Conservation (phyloP, 345 rosid species). For the Lepidium africanum region DNA sequence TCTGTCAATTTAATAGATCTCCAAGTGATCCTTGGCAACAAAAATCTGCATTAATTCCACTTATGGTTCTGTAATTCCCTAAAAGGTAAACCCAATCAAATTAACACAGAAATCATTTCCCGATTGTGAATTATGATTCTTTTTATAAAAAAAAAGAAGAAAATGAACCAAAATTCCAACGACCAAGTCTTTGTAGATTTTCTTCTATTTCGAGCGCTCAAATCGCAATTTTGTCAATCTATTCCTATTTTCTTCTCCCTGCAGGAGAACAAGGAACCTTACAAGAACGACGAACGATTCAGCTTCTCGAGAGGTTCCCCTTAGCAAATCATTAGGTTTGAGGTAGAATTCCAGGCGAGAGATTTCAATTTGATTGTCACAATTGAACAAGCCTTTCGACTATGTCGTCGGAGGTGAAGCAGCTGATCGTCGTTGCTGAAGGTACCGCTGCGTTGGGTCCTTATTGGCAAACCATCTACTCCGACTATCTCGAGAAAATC, state of each 20-base stretch:
- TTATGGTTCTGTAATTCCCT: too few species aligned
- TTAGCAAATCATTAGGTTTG: neutral
- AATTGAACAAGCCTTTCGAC: neutral
- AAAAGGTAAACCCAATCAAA: too few species aligned
- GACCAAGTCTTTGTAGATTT: neutral
- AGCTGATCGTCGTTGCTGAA: slow-evolving; percentile 84
- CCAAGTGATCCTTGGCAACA: too few species aligned
- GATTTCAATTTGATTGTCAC: neutral
- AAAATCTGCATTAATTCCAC: too few species aligned
- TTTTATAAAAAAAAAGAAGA: neutral
- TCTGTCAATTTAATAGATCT: too few species aligned
- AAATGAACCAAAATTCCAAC: neutral
- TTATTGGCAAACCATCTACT: slow-evolving; percentile 60
- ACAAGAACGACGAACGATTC: neutral
- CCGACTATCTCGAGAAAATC: slow-evolving; percentile 87
- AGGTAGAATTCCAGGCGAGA: neutral
- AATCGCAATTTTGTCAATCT: neutral
- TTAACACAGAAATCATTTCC: too few species aligned
- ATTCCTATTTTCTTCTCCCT: neutral
- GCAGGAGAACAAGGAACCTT: neutral
- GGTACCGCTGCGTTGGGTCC: slow-evolving; percentile 93
- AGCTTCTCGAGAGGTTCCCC: neutral
- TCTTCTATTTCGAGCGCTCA: neutral
- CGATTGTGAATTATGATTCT: too few species aligned
- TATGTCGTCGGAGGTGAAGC: slow-evolving; percentile 56